Evolutionary conservation across 1,284 basidiomycete species (phyloP), one percentile per base, ranked within the genome.

Genomic region (Crucibulum cyathiforme): DNA sequence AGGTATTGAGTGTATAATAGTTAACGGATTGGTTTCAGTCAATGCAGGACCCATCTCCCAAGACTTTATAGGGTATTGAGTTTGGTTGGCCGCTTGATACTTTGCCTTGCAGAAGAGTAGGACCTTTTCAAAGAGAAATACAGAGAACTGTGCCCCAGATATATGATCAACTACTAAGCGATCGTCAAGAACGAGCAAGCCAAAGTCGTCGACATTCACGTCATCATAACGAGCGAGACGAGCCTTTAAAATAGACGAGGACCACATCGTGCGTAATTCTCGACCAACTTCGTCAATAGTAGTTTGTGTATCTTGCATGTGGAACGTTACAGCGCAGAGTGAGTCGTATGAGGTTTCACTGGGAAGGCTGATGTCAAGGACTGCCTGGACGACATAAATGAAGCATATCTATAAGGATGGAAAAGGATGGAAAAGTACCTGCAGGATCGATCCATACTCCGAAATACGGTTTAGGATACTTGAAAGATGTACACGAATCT

Each of bases 41-140:
- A 78, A 61, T 1, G 74, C 77, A 6, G 73, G 72, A 3, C 78
- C 77, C 3, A 76, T 56, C 58, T 76, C 74, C 78, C 78, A 80
- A 8, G 75, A 57, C 12, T 64, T 58, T 12, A 77, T 69, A 0
- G 77, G 77, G 60, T 80, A 78, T 36, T 54, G 48, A 52, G 54
- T 43, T 7, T 47, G 60, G 38, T 39, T 59, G 45, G 55, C 54
- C 36, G 62, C 53, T 36, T 62, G 56, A 43, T 76, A 73, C 7
- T 57, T 17, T 10, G 41, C 19, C 31, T 24, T 57, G 64, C 75
- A 78, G 56, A 74, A 78, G 31, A 78, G 55, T 8, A 79, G 56
- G 63, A 74, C 66, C 15, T 61, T 63, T 52, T 79, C 76, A 56
- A 76, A 79, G 0, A 80, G 58, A 39, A 79, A 75, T 10, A 78